phyloP scores from a whole-genome alignment of 495 filamentous ascomycete genomes.

The Penicillium egyptiacum region DNA sequence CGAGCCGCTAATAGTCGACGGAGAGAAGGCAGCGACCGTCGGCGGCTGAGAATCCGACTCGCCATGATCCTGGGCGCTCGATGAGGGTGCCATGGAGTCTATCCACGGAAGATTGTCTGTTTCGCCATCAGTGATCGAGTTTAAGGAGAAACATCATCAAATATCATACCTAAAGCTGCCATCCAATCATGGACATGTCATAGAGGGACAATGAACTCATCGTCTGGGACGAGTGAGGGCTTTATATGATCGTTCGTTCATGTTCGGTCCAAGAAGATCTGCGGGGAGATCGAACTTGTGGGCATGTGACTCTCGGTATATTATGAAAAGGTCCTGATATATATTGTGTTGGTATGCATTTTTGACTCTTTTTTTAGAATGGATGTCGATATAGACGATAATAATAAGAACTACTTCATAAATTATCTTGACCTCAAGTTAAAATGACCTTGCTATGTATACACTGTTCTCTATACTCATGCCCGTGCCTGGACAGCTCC shows the following conservation, averaged over 20 bases:
- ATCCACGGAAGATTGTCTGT: constrained; percentile 64
- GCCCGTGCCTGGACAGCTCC: constrained; percentile 17
- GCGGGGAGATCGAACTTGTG: constrained; percentile 24
- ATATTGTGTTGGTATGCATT: not conserved
- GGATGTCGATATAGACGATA: not conserved
- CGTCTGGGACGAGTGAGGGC: constrained; percentile 18
- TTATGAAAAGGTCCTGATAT: not conserved
- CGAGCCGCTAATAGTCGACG: constrained; percentile 67
- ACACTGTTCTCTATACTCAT: not conserved
- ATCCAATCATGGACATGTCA: constrained; percentile 54
- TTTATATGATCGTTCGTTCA: constrained; percentile 15
- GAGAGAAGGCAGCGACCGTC: constrained; percentile 84
- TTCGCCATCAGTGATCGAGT: constrained; percentile 22
- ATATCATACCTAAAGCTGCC: constrained; percentile 59
- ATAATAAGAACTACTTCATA: not conserved
- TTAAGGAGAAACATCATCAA: constrained; percentile 5
- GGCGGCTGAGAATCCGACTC: constrained; percentile 56
- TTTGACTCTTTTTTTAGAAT: not conserved
- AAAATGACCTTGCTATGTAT: not conserved
- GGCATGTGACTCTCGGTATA: constrained; percentile 32
- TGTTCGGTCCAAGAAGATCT: constrained; percentile 29
- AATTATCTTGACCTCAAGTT: not conserved
- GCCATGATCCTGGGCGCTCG: constrained; percentile 40
- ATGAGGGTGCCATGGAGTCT: constrained; percentile 56
- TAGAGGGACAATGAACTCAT: constrained; percentile 26